These are phyloP conservation scores for Chaetomium fimeti DNA, from an alignment of 495 filamentous ascomycete genomes.

Conservation along the genomic window DNA sequence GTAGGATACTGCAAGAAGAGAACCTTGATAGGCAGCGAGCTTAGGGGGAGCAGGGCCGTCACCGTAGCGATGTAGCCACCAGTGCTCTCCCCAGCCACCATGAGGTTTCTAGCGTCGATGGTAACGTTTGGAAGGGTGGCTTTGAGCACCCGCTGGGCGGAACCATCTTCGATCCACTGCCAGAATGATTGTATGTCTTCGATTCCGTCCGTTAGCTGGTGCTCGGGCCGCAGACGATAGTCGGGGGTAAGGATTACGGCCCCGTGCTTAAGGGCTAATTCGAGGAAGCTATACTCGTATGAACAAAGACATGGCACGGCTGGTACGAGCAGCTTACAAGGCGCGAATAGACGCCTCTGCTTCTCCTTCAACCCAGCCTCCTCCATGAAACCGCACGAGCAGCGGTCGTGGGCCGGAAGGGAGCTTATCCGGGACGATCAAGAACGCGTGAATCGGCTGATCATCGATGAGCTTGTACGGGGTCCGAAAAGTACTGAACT, in stretches of 20 bases:
- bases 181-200: conserved; percentile 1
- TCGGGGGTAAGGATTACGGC: conserved; percentile 1
- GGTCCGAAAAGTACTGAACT: neutral
- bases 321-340: conserved; percentile 8
- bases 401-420: neutral
- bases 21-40: neutral
- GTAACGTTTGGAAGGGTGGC: neutral
- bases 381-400: neutral
- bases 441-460: conserved; percentile 3
- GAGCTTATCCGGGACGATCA: neutral
- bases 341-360: neutral
- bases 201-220: neutral
- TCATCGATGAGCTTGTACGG: neutral
- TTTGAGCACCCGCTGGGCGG: neutral
- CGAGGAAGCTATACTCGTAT: neutral
- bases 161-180: conserved; percentile 5
- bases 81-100: conserved; percentile 7
- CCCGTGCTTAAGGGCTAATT: neutral
- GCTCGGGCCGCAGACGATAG: conserved; percentile 3
- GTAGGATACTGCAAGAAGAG: conserved; percentile 10
- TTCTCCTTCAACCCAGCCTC: conserved; percentile 3
- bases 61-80: neutral
- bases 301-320: neutral
- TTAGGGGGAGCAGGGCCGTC: neutral
- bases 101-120: conserved; percentile 1